These are phyloP conservation scores for Aureobasidium sp. DNA, from an alignment of 2,329 filamentous ascomycete genomes.

Conservation along the genomic window DNA sequence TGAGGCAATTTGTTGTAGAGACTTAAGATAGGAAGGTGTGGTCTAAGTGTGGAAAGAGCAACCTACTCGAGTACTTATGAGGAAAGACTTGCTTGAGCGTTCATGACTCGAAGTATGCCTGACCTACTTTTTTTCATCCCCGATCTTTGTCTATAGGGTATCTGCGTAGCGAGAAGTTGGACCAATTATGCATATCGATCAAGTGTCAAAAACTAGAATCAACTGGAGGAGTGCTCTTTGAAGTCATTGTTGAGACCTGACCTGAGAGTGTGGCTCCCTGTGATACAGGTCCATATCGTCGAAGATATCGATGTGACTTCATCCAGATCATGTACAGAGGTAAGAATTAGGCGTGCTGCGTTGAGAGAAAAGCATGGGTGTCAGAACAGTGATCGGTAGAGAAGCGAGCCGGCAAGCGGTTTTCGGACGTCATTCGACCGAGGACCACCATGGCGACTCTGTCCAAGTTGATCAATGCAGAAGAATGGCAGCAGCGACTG, in stretches of 20 bases:
- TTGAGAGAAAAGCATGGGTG: neutral
- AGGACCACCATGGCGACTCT: too few relatives aligned
- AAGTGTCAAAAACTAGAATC: neutral
- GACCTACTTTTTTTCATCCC: neutral
- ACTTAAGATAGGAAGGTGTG: neutral
- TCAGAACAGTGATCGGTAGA: neutral
- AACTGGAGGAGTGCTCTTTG: too few relatives aligned
- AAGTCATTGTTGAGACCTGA: too few relatives aligned
- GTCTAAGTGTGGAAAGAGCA: neutral
- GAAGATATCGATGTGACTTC: too few relatives aligned
- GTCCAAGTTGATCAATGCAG: too few relatives aligned
- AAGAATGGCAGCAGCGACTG: neutral
- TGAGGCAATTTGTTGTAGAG: too few relatives aligned
- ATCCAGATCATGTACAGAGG: neutral
- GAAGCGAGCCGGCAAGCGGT: neutral
- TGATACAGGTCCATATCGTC: too few relatives aligned
- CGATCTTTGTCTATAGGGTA: neutral
- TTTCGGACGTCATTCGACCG: too few relatives aligned
- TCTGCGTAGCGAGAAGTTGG: neutral
- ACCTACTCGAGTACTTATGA: neutral
- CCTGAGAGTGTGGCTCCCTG: too few relatives aligned
- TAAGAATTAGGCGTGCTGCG: neutral
- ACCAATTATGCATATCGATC: neutral
- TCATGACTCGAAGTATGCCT: neutral
- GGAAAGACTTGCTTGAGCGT: neutral